Base-by-base conservation (phyloP, 306 rosid species). In the Sicyos baderoa region DNA sequence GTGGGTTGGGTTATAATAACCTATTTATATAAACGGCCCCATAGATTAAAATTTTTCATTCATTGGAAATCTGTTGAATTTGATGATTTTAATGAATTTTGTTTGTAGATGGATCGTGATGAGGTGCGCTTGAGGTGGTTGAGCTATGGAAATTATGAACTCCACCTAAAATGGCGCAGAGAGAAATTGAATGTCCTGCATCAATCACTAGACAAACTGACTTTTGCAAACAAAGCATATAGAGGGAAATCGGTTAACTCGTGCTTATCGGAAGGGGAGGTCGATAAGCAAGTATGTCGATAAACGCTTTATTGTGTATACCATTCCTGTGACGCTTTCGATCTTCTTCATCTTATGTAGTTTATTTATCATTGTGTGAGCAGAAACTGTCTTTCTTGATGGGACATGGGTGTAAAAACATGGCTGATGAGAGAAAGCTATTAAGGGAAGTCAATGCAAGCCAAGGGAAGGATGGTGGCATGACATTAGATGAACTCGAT, bases 371-470 rank as follows among this genome's bases (percentile, higher is more conserved):
- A 25, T 18, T 4, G 42, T 47, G 23, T 17, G 2, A 22, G 7
- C 78, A 82, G 85, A 78, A 75, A 48, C 55, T 75, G 67, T 45
- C 70, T 66, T 75, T 68, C 66, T 61, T 45, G 68, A 63, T 82
- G 75, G 62, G 19, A 5, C 85, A 78, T 60, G 80, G 76, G 21
- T 35, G 63, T 10, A 55, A 66, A 37, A 78, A 40, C 32, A 54
- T 72, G 76, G 51, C 59, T 1, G 59, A 70, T 52, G 82, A 82
- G 76, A 82, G 74, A 18, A 27, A 15, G 44, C 76, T 78, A 7
- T 18, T 76, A 5, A 76, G 67, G 62, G 79, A 72, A 22, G 74
- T 73, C 8, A 56, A 71, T 22, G 72, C 56, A 56, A 66, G 55
- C 63, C 49, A 32, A 49, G 54, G 55, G 56, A 48, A 59, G 45